Percentiles rank a stretch among this genome's conserved stretches.
Evolutionary conservation across 2,329 filamentous ascomycete genomes (phyloP).

Genomic region (Ceratocystis cubensis): DNA sequence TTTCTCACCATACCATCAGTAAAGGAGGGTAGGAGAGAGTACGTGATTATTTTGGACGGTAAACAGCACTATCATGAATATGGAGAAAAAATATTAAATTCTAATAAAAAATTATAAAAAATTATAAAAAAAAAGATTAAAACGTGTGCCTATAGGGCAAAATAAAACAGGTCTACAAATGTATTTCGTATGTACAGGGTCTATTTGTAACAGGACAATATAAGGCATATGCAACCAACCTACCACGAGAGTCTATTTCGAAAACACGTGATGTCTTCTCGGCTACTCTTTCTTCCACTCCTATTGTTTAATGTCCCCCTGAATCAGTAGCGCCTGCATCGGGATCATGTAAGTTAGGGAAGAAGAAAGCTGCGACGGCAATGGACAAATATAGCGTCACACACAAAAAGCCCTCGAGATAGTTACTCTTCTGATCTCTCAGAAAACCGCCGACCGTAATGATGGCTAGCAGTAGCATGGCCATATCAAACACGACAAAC

Average conservation of each 20-base stretch:
- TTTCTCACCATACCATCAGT: not conserved
- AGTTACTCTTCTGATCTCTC: constrained; percentile 79
- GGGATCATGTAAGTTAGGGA: constrained; percentile 33
- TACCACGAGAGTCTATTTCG: not conserved
- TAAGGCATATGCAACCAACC: not conserved
- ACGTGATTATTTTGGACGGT: not conserved
- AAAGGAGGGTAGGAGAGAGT: not conserved
- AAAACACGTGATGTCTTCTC: not conserved
- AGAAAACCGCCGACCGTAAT: constrained; percentile 80
- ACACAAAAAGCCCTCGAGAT: constrained; percentile 72
- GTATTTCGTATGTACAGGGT: constrained; percentile 2
- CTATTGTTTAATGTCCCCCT: not conserved
- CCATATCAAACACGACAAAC: constrained; percentile 78
- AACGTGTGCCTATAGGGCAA: not conserved
- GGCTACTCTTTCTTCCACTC: not conserved
- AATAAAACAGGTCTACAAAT: too few species aligned
- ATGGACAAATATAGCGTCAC: constrained; percentile 54
- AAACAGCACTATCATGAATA: not conserved
- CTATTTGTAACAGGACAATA: not conserved
- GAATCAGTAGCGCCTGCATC: not conserved
- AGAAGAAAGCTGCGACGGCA: constrained; percentile 46
- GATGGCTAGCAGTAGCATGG: constrained; percentile 69
- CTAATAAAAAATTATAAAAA: not conserved
- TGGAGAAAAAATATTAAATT: too few species aligned
- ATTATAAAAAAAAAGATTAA: not conserved